phyloP scores from a whole-genome alignment of 2,329 filamentous ascomycete genomes.

The Fusarium penzigii region DNA sequence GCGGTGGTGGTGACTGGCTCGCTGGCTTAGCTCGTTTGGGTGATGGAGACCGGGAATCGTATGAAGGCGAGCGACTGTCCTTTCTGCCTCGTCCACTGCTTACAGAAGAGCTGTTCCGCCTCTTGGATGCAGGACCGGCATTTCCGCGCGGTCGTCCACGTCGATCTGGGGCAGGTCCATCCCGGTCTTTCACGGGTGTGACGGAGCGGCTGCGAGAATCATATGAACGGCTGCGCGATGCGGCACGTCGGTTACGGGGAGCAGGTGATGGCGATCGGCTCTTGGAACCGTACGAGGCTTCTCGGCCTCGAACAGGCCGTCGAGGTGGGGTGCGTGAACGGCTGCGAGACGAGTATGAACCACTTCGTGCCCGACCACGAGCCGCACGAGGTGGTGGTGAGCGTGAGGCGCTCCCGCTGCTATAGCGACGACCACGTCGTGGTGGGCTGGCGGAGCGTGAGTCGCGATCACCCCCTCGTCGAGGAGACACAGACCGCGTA shows the following conservation, averaged over 20 bases:
- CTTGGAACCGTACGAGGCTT: constrained; percentile 22
- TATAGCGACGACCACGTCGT: constrained; percentile 24
- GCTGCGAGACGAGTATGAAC: constrained; percentile 34
- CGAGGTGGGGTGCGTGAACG: constrained; percentile 31
- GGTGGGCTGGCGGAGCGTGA: constrained; percentile 36
- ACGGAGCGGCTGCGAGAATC: constrained; percentile 25
- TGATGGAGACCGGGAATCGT: constrained; percentile 33
- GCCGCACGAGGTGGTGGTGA: constrained; percentile 32
- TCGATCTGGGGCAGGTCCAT: constrained; percentile 18
- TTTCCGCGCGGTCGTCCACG: constrained; percentile 25
- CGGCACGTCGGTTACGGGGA: constrained; percentile 11
- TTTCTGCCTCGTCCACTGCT: constrained; percentile 30
- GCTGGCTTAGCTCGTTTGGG: constrained; percentile 22
- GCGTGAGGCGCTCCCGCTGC: constrained; percentile 30
- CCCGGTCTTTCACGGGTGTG: constrained; percentile 23
- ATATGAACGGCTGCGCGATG: constrained; percentile 23
- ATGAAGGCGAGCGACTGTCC: constrained; percentile 34
- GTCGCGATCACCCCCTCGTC: constrained; percentile 21
- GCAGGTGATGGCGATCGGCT: constrained; percentile 24
- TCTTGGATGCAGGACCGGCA: constrained; percentile 14
- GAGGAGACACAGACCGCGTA: constrained; percentile 41
- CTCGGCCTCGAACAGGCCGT: constrained; percentile 22
- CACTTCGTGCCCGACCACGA: constrained; percentile 29
- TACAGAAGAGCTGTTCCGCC: constrained; percentile 38
- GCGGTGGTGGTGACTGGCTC: constrained; percentile 19